Conservation (phyloP, 176 grass and related monocot species). For the Themeda triandra region DNA sequence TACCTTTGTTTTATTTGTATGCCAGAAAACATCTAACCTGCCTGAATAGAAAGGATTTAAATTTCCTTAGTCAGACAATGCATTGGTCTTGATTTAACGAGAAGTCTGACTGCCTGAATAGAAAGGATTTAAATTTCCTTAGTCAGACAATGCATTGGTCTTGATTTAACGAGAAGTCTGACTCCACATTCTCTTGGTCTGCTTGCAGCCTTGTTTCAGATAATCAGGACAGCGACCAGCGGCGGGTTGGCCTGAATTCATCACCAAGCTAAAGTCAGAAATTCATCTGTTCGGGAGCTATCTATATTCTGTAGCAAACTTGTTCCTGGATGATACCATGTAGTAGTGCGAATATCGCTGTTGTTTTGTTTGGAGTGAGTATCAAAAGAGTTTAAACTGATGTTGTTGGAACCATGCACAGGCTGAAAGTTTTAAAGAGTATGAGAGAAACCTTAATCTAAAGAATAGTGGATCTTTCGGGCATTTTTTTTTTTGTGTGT, state of each 20-base stretch:
- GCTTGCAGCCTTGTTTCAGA: conserved; percentile 65
- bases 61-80: neutral
- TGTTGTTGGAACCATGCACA: conserved; percentile 12
- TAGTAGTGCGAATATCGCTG: conserved; percentile 5
- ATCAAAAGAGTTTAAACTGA: neutral
- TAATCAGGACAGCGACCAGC: conserved; percentile 56
- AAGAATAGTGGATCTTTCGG: neutral
- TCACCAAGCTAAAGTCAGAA: neutral
- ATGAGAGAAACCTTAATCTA: conserved; percentile 11
- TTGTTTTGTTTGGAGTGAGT: neutral
- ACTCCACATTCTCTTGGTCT: neutral
- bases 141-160: neutral
- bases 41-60: neutral
- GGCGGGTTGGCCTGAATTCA: conserved; percentile 35
- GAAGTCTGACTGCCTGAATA: too few relatives aligned
- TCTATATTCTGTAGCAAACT: conserved; percentile 18
- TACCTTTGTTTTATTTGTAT: too few relatives aligned
- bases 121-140: neutral
- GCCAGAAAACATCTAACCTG: too few relatives aligned
- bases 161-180: conserved; percentile 1
- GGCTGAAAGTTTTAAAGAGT: neutral
- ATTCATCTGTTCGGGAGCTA: conserved; percentile 12
- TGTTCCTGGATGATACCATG: conserved; percentile 17
- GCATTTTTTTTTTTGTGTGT: too few relatives aligned
- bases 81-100: neutral